phyloP scores from a whole-genome alignment of 179 eudicot genomes.

The Heliamphora pulchella region DNA sequence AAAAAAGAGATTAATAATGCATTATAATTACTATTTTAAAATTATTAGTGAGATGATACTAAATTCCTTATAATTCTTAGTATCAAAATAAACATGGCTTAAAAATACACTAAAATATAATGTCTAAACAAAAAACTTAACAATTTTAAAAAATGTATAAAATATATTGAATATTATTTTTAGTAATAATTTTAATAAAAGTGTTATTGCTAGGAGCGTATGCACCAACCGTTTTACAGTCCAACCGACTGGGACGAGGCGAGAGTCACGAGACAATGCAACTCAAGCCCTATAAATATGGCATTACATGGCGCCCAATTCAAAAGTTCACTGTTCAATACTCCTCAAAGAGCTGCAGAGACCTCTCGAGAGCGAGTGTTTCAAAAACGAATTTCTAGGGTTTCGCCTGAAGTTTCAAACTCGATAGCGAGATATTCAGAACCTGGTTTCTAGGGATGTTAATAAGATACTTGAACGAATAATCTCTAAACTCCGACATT shows the following conservation, averaged over 20 bases:
- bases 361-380: neutral
- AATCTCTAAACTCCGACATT: neutral
- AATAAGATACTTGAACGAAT: neutral
- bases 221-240: neutral
- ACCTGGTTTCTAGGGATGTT: conserved; percentile 6
- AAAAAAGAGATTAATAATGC: too few species aligned
- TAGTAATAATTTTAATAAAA: too few species aligned
- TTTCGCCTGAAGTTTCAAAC: neutral
- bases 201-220: too few species aligned
- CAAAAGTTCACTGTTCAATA: neutral
- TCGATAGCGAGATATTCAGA: conserved; percentile 7
- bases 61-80: too few species aligned
- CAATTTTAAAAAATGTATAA: too few species aligned
- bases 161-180: too few species aligned
- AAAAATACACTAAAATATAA: too few species aligned
- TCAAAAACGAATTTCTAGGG: neutral
- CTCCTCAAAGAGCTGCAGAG: neutral
- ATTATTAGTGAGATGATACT: too few species aligned
- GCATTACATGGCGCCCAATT: conserved; percentile 12
- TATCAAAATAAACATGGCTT: too few species aligned
- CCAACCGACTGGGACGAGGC: conserved; percentile 6
- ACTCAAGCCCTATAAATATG: neutral
- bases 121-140: too few species aligned
- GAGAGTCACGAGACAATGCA: too few species aligned
- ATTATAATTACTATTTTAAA: too few species aligned